Base-by-base conservation (phyloP, 169 alveolate species). In the Plasmodium cynomolgi region DNA sequence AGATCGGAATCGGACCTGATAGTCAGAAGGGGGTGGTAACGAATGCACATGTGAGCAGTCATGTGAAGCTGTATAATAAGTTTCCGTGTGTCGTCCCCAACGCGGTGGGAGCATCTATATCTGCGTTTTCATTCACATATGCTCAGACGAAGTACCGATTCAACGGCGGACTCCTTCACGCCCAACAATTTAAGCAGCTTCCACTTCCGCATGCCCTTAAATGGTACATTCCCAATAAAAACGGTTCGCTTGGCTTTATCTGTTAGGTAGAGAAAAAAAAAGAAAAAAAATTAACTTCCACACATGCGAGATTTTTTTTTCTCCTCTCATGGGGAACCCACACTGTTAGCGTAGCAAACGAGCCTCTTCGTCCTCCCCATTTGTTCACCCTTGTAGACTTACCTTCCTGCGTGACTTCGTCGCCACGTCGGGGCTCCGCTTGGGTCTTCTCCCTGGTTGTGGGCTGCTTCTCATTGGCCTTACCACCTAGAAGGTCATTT, bases 241-340 rank as follows among this genome's bases (percentile, higher is more conserved):
- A 85, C 84, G n/a, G 93, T 75, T 37, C 93, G 37, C 62, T 85
- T 68, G 15, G 37, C 80, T 85, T 31, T 74, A 7, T 85, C 93
- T 54, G 44, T 17, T 33, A 47, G 41, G 44, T 0, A 1, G 72
- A 26, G 47, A 71, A 71, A 84, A 71, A 68, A 71, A 33, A 68
- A 37, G 39, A 34, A 62, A 62, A n/a, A n/a, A 62, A 62, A n/a
- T 47, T 47, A 47, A 47, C 58, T 13, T 47, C 3, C 58, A 47
- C 11, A 62, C 33, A 20, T 62, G 11, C 0, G 13, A 17, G 33
- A 5, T 62, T 23, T 20, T 62, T n/a, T 20, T 62, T 62, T 58
- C 0, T 56, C 72, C 72, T 7, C 26, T 13, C 7, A 3, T 56
- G 72, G 9, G 26, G 72, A 56, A 56, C 72, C 26, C 72, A 56